Evolutionary conservation across 1,284 basidiomycete species (phyloP), one percentile per base, ranked within the genome.

Genomic region (Heterobasidion parviporum): DNA sequence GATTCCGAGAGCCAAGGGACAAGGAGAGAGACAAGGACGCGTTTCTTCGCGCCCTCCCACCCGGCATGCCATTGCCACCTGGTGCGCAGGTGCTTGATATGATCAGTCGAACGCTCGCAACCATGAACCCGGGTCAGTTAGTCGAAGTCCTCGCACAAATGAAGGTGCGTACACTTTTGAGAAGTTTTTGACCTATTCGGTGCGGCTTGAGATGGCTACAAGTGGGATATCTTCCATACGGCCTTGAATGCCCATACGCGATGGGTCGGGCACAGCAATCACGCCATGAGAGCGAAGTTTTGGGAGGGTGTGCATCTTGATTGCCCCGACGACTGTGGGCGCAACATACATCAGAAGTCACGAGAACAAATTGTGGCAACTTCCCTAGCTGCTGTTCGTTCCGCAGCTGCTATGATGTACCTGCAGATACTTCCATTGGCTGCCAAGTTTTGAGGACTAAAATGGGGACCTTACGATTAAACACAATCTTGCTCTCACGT

Each of bases 131-230:
- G 0, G 80, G 78, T 51, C 91, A 98, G 68, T 77, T 98, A 60
- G 85, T 96, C 70, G 96, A 99, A 71, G 91, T 98, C n/a, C 77
- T 99, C 63, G 89, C 89, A 34, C 93, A 98, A 71, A 97, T 98
- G 90, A 98, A 98, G 85, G 94, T 94, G 67, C 64, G 79, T 69
- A 56, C 26, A 16, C 5, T 44, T 12, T 54, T 15, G 55, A 12
- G 6, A 41, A 41, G 12, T 63, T 62, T 47, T 56, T 54, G 59
- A 56, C 62, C 32, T 61, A 60, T 55, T 33, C 33, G 32, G 26
- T n/a, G 6, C 26, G 7, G 2, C 26, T 26, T 8, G 1, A 38
- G 14, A 26, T 43, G 26, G 18, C 16, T 8, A 26, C 14, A 18
- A 14, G 47, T 26, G 26, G 26, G 26, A 26, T 26, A 3, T 26